Conservation (phyloP, 495 filamentous ascomycete genomes). For the Penicillium turbatum region DNA sequence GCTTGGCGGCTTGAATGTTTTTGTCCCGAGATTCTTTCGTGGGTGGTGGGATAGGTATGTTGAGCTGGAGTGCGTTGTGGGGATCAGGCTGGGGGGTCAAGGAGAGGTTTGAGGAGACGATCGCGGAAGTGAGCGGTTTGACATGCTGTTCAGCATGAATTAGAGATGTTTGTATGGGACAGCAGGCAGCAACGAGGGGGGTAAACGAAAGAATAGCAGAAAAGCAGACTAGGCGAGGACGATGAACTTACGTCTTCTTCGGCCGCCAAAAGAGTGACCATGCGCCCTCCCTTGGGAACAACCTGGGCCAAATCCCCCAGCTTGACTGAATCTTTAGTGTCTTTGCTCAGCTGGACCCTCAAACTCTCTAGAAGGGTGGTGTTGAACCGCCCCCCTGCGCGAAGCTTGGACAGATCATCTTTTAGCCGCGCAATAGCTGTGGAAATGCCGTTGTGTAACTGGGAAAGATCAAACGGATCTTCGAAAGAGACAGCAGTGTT, state of each 20-base stretch:
- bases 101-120: constrained; percentile 62
- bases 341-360: constrained; percentile 55
- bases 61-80: constrained; percentile 65
- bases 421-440: constrained; percentile 52
- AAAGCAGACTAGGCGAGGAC: not conserved
- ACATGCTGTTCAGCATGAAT: constrained; percentile 45
- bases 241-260: constrained; percentile 53
- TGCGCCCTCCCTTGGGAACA: constrained; percentile 64
- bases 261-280: constrained; percentile 59
- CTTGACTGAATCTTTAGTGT: constrained; percentile 42
- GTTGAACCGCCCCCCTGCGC: constrained; percentile 64
- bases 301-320: constrained; percentile 74
- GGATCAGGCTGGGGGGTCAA: constrained; percentile 68
- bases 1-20: constrained; percentile 51
- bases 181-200: not conserved
- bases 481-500: constrained; percentile 24
- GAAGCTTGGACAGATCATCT: constrained; percentile 61
- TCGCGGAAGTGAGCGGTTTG: constrained; percentile 67
- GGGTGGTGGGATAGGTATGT: constrained; percentile 64
- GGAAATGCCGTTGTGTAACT: constrained; percentile 56
- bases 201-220: not conserved
- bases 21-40: constrained; percentile 58
- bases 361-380: constrained; percentile 61
- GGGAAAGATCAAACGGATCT: constrained; percentile 66
- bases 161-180: not conserved